A percentile compares a stretch with the other conserved stretches of the same genome.
Conservation (phyloP, 2,329 filamentous ascomycete species). For the Aureobasidium sp. region DNA sequence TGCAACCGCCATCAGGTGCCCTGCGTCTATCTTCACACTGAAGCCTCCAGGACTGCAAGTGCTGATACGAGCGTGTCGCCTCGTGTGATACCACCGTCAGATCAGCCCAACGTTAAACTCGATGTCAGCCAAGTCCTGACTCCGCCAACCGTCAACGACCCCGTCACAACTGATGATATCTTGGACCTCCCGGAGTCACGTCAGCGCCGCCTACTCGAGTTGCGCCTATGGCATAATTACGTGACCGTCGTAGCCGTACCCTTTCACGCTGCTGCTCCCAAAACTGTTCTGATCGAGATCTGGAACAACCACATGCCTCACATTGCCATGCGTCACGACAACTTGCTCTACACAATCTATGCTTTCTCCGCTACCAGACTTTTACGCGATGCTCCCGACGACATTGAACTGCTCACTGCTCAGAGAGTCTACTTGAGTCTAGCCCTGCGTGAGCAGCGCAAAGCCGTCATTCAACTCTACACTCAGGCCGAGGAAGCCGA, state of each 20-base stretch:
- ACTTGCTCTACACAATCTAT: background rate
- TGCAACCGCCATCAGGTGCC: slow-evolving; percentile 2
- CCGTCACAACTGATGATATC: background rate
- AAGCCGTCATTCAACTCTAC: slow-evolving; percentile 21
- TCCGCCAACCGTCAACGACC: background rate
- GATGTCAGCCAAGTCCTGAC: background rate
- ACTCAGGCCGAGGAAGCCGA: slow-evolving; percentile 23
- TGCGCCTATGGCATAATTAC: slow-evolving; percentile 4
- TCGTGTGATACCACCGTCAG: background rate
- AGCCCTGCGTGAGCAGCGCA: slow-evolving; percentile 24
- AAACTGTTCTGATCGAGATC: background rate
- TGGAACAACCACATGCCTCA: slow-evolving; percentile 2
- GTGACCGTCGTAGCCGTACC: background rate
- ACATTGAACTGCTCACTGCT: background rate
- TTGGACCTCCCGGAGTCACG: background rate
- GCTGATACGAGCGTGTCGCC: background rate
- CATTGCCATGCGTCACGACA: slow-evolving; percentile 1
- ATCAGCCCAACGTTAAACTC: background rate
- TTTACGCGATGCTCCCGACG: background rate
- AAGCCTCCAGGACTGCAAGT: background rate
- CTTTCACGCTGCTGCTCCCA: background rate
- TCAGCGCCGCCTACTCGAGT: slow-evolving; percentile 1
- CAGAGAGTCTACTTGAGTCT: slow-evolving; percentile 6
- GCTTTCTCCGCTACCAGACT: background rate
- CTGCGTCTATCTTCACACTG: background rate